Evolutionary conservation across 495 filamentous ascomycete species (phyloP), one percentile per base, ranked within the genome.

Genomic region (Podospora pseudopauciseta): DNA sequence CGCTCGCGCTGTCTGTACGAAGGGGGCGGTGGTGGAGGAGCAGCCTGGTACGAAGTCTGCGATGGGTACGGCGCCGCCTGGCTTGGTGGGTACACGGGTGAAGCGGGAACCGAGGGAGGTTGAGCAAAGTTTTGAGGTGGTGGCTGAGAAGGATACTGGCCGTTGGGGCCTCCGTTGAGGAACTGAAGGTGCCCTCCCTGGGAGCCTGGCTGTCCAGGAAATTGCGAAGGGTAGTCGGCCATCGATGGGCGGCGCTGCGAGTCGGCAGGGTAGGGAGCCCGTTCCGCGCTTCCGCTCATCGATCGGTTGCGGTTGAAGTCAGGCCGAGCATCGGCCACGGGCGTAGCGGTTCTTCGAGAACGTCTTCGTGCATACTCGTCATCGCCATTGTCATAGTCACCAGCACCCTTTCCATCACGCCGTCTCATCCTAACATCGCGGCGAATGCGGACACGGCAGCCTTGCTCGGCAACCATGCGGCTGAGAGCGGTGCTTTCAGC

Each of bases 381-480:
- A 58, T 92, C 90, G 28, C 88, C 82, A 34, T 89, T 87, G 53
- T 90, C 89, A 59, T 89, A 86, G 66, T 86, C 87, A 55, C 81
- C 90, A 49, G 88, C 86, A 59, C 88, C 84, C 83, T 96, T 92
- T 68, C 86, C 86, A 34, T 93, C 91, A 26, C 92, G 89, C 67
- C 94, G 88, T 78, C 95, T 89, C 95, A 99, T 99, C 58, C 95
- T 89, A 18, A 99, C 95, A 84, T 99, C 95, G 70, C 95, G 91
- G 68, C 95, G 87, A 73, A 99, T 99, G 28, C 95, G 90, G 56
- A 99, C 95, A 67, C 96, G 93, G 77, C 95, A 99, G 55, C 95
- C 95, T 78, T 99, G 95, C 77, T 99, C 95, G 9, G 95, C 94
- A 66, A 99, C 93, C 54, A 91, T 89, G 58, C 93, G 89, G 73